A percentile compares a stretch with the other conserved stretches of the same genome.
Evolutionary conservation across 1,284 basidiomycete species (phyloP).

Genomic region (Pholiota adiposa): DNA sequence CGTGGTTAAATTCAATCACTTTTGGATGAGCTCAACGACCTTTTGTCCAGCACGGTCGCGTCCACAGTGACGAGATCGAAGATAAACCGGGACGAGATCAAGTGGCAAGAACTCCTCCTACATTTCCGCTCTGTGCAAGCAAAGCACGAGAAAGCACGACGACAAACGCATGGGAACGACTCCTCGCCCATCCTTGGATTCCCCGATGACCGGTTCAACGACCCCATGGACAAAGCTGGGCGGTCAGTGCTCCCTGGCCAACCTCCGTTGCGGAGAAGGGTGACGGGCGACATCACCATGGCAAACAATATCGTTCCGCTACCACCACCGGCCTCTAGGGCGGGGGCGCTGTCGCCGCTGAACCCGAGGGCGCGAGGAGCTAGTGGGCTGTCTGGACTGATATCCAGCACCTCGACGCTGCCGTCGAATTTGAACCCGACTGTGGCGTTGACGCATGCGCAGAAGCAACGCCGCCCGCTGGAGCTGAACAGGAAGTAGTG

Average conservation of each 20-base stretch:
- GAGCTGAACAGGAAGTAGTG: constrained; percentile 48
- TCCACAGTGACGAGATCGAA: constrained; percentile 64
- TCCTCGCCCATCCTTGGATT: constrained; percentile 45
- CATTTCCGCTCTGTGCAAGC: constrained; percentile 87
- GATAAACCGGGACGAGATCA: constrained; percentile 85
- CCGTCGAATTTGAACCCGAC: constrained; percentile 32
- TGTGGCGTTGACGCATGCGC: constrained; percentile 44
- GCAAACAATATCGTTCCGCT: constrained; percentile 32
- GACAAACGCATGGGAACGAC: constrained; percentile 65
- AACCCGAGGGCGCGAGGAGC: constrained; percentile 67
- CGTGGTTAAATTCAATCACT: too few relatives aligned
- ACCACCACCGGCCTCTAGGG: constrained; percentile 31
- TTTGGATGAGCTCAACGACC: too few relatives aligned
- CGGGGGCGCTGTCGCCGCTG: constrained; percentile 65
- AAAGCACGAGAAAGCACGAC: constrained; percentile 85
- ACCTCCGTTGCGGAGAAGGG: constrained; percentile 58
- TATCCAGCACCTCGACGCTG: constrained; percentile 17
- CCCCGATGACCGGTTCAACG: constrained; percentile 43
- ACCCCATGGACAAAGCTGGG: constrained; percentile 29
- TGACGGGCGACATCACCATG: constrained; percentile 50
- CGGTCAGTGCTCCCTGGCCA: constrained; percentile 34
- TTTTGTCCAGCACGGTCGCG: constrained; percentile 31
- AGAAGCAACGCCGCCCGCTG: constrained; percentile 53
- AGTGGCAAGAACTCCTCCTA: constrained; percentile 89
- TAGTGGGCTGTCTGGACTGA: constrained; percentile 40